Evolutionary conservation across 768 basidiomycete species (phyloP).

Genomic region (Russula sp.): DNA sequence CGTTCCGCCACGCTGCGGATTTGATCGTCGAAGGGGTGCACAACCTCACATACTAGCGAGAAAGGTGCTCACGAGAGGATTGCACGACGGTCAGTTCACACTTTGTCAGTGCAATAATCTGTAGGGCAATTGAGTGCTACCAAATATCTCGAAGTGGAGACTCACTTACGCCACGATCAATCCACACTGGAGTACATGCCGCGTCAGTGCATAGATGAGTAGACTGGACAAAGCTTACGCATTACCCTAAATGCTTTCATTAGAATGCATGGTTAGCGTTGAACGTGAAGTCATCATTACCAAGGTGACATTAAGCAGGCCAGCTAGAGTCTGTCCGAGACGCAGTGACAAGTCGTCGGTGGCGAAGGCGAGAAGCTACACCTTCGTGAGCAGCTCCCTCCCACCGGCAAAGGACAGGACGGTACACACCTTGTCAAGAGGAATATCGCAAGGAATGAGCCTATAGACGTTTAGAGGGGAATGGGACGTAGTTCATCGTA

Average conservation of each 20-base stretch:
- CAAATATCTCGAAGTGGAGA: not conserved
- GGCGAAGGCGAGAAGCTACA: conserved; percentile 72
- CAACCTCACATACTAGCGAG: not conserved
- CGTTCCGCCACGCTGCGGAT: not conserved
- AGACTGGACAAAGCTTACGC: conserved; percentile 30
- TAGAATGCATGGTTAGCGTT: not conserved
- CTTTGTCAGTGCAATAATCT: conserved; percentile 48
- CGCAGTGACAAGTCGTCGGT: conserved; percentile 85
- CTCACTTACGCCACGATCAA: conserved; percentile 42
- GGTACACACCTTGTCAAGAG: conserved; percentile 64
- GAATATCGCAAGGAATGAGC: conserved; percentile 81
- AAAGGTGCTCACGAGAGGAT: conserved; percentile 41
- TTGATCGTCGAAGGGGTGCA: too few species aligned
- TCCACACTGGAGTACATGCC: conserved; percentile 36
- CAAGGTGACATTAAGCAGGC: conserved; percentile 80
- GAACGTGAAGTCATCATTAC: conserved; percentile 38
- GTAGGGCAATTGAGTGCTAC: conserved; percentile 24
- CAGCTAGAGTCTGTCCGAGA: conserved; percentile 79
- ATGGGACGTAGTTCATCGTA: not conserved
- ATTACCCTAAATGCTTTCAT: conserved; percentile 32
- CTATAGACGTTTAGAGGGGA: conserved; percentile 37
- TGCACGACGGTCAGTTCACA: conserved; percentile 48
- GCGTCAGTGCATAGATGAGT: not conserved
- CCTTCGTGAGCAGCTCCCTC: conserved; percentile 10
- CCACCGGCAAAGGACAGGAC: not conserved